Evolutionary conservation across 2,329 filamentous ascomycete species (phyloP).

Genomic region (Fusarium torulosum): DNA sequence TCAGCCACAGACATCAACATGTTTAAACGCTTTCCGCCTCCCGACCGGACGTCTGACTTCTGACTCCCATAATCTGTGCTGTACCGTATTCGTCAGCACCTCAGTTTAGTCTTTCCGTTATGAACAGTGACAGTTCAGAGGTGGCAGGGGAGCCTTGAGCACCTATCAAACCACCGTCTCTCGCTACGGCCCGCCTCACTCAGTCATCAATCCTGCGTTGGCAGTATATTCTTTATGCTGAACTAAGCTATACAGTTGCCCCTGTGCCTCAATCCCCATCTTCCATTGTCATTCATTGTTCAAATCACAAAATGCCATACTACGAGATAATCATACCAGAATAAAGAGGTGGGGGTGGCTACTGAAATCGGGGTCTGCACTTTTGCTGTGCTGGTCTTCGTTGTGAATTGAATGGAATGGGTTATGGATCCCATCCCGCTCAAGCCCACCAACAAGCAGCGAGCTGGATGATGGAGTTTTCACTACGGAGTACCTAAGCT

Average conservation of each 20-base stretch:
- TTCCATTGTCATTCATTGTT: slow-evolving; percentile 9
- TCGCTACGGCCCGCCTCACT: slow-evolving; percentile 36
- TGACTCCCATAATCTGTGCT: slow-evolving; percentile 6
- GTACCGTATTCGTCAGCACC: slow-evolving; percentile 34
- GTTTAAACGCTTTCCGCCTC: slow-evolving; percentile 7
- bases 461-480: slow-evolving; percentile 38
- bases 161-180: slow-evolving; percentile 22
- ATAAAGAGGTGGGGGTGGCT: slow-evolving; percentile 34
- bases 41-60: background rate
- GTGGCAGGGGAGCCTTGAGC: slow-evolving; percentile 36
- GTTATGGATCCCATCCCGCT: slow-evolving; percentile 31
- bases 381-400: slow-evolving; percentile 34
- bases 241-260: slow-evolving; percentile 14
- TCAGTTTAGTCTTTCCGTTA: slow-evolving; percentile 4
- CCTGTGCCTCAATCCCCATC: slow-evolving; percentile 6
- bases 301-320: slow-evolving; percentile 10
- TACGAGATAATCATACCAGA: slow-evolving; percentile 26
- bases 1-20: slow-evolving; percentile 31
- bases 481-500: slow-evolving; percentile 23
- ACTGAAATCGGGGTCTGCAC: slow-evolving; percentile 21
- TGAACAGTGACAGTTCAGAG: slow-evolving; percentile 17
- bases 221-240: slow-evolving; percentile 20
- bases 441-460: slow-evolving; percentile 36
- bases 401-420: slow-evolving; percentile 33
- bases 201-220: slow-evolving; percentile 20